Percentiles rank a stretch among this genome's conserved stretches.
phyloP scores from a whole-genome alignment of 2,329 filamentous ascomycete species.

The Sarocladium brachiariae region DNA sequence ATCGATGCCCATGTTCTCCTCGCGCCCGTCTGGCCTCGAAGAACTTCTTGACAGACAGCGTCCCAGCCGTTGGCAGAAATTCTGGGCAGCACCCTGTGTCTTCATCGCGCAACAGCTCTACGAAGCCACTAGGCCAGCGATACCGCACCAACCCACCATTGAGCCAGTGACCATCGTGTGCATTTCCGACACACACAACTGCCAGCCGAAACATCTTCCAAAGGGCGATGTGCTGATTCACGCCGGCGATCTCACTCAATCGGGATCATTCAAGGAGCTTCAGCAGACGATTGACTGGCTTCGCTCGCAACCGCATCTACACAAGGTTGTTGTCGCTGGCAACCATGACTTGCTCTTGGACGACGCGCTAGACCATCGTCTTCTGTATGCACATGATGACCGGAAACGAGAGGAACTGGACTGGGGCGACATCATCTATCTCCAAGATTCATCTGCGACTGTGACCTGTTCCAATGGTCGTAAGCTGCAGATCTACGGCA shows the following conservation, averaged over 20 bases:
- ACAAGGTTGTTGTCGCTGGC: conserved; percentile 38
- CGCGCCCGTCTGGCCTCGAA: background rate
- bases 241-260: conserved; percentile 38
- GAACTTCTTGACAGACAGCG: background rate
- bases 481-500: conserved; percentile 21
- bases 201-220: conserved; percentile 27
- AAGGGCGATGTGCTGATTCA: conserved; percentile 40
- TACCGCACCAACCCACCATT: background rate
- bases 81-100: background rate
- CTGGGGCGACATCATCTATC: conserved; percentile 20
- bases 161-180: conserved; percentile 27
- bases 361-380: background rate
- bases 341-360: conserved; percentile 36
- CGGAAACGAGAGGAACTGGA: conserved; percentile 11
- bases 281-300: conserved; percentile 33
- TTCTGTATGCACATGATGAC: background rate
- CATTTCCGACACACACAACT: conserved; percentile 40
- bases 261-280: conserved; percentile 34
- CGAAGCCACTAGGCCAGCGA: background rate
- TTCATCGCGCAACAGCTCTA: conserved; percentile 9
- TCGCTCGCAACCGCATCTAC: conserved; percentile 25
- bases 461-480: conserved; percentile 21
- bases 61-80: conserved; percentile 1
- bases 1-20: background rate
- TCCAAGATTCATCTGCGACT: conserved; percentile 16